Percentiles rank a stretch among this genome's conserved stretches.
These are phyloP conservation scores for Mycena floridula DNA, from an alignment of 768 basidiomycete species.

Conservation along the genomic window DNA sequence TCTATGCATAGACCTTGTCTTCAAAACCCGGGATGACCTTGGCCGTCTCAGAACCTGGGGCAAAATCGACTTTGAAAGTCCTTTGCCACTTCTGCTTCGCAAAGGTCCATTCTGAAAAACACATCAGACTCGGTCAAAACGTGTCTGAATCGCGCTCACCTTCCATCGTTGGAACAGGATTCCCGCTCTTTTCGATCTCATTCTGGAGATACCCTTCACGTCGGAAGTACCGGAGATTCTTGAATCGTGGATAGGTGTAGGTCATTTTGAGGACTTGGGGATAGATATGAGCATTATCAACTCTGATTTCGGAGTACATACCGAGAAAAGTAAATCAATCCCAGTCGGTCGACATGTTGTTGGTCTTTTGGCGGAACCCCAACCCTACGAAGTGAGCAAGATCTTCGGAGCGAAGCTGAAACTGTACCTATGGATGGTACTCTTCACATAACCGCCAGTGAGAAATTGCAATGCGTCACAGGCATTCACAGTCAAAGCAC, in stretches of 20 bases:
- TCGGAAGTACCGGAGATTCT: conserved; percentile 39
- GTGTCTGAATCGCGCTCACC: conserved; percentile 20
- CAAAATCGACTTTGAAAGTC: conserved; percentile 19
- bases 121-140: too few species aligned
- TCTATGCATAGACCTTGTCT: conserved; percentile 29
- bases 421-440: conserved; percentile 30
- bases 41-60: conserved; percentile 25
- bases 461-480: conserved; percentile 38
- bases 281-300: too few species aligned
- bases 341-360: conserved; percentile 43
- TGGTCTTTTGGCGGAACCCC: conserved; percentile 45
- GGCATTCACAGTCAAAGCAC: conserved; percentile 42
- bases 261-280: conserved; percentile 37
- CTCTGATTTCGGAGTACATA: conserved; percentile 13
- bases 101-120: conserved; percentile 39
- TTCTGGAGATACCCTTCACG: conserved; percentile 41
- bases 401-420: not conserved
- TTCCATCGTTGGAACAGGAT: conserved; percentile 41
- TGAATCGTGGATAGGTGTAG: conserved; percentile 32
- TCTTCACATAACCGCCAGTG: conserved; percentile 39
- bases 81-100: conserved; percentile 51
- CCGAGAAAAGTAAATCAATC: conserved; percentile 45
- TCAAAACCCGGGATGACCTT: conserved; percentile 33
- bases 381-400: conserved; percentile 19
- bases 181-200: conserved; percentile 36